Conservation (phyloP, 2,329 filamentous ascomycete species). For the Paracoccidioides brasiliensis region DNA sequence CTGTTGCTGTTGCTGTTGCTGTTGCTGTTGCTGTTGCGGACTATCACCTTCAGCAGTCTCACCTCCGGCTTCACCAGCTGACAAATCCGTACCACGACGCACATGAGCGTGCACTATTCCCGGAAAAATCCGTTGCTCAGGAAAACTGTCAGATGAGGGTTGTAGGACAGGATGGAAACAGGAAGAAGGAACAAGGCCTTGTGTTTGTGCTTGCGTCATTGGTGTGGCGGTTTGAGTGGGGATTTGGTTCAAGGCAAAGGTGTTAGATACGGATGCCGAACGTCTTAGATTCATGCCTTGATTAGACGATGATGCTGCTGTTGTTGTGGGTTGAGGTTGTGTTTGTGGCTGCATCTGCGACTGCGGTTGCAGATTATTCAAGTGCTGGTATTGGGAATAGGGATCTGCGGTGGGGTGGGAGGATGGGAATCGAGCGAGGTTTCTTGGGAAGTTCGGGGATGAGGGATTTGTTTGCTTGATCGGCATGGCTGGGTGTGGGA, state of each 20-base stretch:
- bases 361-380: neutral
- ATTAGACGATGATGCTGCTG: neutral
- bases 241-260: slow-evolving; percentile 1
- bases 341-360: neutral
- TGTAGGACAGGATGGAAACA: neutral
- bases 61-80: neutral
- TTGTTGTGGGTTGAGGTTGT: neutral
- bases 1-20: neutral
- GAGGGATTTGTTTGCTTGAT: slow-evolving; percentile 2
- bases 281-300: neutral
- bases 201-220: neutral
- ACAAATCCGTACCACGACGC: slow-evolving; percentile 5
- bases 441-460: slow-evolving; percentile 5
- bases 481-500: neutral
- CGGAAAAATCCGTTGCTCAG: slow-evolving; percentile 31
- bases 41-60: neutral
- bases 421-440: slow-evolving; percentile 3
- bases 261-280: neutral
- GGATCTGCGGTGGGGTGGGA: slow-evolving; percentile 4
- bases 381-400: slow-evolving; percentile 5
- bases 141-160: slow-evolving; percentile 6
- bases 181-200: slow-evolving; percentile 6
- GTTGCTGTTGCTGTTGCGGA: neutral
- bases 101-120: slow-evolving; percentile 28
- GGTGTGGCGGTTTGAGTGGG: neutral